Evolutionary conservation across 2,329 filamentous ascomycete genomes (phyloP), one percentile per base, ranked within the genome.

Genomic region (Pseudogymnoascus sp.): DNA sequence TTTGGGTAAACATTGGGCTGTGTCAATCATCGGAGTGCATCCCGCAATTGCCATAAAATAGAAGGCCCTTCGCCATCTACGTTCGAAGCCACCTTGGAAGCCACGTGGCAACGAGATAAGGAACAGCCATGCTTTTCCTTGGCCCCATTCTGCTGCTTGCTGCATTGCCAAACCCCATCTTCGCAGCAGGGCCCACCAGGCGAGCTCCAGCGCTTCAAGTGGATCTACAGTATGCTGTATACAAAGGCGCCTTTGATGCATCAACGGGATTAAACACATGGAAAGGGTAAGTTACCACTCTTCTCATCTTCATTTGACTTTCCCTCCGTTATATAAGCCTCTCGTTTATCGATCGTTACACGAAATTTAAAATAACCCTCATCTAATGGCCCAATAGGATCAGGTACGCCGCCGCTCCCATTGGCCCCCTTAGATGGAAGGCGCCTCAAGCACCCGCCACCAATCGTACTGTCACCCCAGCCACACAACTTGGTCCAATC

Each of bases 191-290:
- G 9, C n/a, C n/a, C n/a, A 17, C 9, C 17, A n/a, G 3, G 9
- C n/a, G 17, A 17, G 15, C 15, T 17, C 38, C n/a, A 17, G 38
- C n/a, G 5, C 38, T 39, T 17, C n/a, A 63, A 38, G 77, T 80
- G 13, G 74, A 81, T 65, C 67, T 81, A 1, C 78, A 74, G 3
- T 82, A 82, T 63, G 73, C 74, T 6, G 71, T 71, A n/a, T 82
- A 81, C 64, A 68, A 76, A 65, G 80, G 79, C 12, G 71, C 69
- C 29, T 70, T 73, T 38, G 73, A 80, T 65, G 25, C 70, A 6
- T 71, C 72, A 0, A 74, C 70, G 10, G 72, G 72, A 2, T 59
- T 80, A 9, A 79, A 80, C 63, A 68, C 74, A 27, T 81, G 74
- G 71, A 77, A 74, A 67, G 77, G 79, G 78, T 78, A 72, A 58